A percentile compares a stretch with the other conserved stretches of the same genome.
Conservation (phyloP, 345 rosid species). For the Microthlaspi erraticum region DNA sequence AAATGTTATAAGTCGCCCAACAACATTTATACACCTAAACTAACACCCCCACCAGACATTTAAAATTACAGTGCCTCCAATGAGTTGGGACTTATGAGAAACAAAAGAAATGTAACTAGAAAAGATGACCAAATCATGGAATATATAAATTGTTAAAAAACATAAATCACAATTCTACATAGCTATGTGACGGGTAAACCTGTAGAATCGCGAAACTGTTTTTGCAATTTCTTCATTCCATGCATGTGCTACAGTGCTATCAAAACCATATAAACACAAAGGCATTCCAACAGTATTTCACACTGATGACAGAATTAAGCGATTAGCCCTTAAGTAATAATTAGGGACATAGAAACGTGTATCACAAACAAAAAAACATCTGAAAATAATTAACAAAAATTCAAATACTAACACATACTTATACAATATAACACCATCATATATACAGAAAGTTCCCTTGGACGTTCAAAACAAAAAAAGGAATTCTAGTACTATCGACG, state of each 20-base stretch:
- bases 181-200: not conserved
- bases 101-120: not conserved
- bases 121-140: not conserved
- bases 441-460: conserved; percentile 28
- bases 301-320: too few relatives aligned
- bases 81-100: not conserved
- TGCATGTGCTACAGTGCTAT: too few relatives aligned
- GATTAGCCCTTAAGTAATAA: not conserved
- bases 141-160: not conserved
- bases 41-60: not conserved
- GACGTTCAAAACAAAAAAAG: not conserved
- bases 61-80: not conserved
- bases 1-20: conserved; percentile 16
- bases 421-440: conserved; percentile 18
- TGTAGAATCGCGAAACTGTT: not conserved
- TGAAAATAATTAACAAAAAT: not conserved
- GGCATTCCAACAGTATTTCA: too few relatives aligned
- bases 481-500: conserved; percentile 34
- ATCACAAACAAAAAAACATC: not conserved
- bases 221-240: not conserved
- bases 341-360: not conserved
- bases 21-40: conserved; percentile 15
- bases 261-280: too few relatives aligned
- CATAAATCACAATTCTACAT: not conserved
- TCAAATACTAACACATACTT: conserved; percentile 7